A percentile compares a stretch with the other conserved stretches of the same genome.
These are phyloP conservation scores for Penicillium sp. DNA, from an alignment of 2,329 filamentous ascomycete species.

Conservation along the genomic window DNA sequence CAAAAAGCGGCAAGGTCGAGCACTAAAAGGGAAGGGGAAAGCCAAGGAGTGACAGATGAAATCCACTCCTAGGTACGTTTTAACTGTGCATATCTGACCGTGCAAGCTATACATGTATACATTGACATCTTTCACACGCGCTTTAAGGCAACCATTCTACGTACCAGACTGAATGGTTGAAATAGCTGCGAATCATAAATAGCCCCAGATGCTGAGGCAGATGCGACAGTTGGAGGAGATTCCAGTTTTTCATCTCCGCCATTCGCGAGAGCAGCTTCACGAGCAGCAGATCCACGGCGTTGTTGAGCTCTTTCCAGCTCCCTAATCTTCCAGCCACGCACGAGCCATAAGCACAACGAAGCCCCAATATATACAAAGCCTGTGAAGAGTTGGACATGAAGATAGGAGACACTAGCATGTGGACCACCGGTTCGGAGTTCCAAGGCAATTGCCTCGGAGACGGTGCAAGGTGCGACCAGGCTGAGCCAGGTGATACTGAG, in stretches of 20 bases:
- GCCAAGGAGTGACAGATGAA: too few relatives aligned
- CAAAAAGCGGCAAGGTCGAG: not conserved
- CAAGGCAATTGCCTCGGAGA: conserved; percentile 55
- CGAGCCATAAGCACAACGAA: conserved; percentile 45
- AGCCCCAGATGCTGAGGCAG: conserved; percentile 1
- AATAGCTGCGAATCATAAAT: conserved; percentile 18
- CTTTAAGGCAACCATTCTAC: conserved; percentile 30
- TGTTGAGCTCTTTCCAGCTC: conserved; percentile 23
- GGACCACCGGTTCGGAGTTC: conserved; percentile 47
- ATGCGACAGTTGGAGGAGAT: conserved; percentile 1
- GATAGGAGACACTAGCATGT: conserved; percentile 29
- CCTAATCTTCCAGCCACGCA: conserved; percentile 40
- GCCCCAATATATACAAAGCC: conserved; percentile 58
- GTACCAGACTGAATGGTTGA: conserved; percentile 26
- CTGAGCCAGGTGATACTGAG: conserved; percentile 58
- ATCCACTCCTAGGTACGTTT: not conserved
- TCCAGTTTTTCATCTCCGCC: conserved; percentile 3
- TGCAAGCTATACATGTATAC: not conserved
- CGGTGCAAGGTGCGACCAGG: conserved; percentile 50
- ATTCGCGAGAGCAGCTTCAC: conserved; percentile 15
- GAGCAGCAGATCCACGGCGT: conserved; percentile 8
- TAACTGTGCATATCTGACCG: not conserved
- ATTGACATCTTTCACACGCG: conserved; percentile 24
- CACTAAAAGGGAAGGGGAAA: not conserved
- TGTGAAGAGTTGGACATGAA: conserved; percentile 51